Evolutionary conservation across 1,139 yeast genomes (phyloP).

Genomic region (Kodamaea alishanica): DNA sequence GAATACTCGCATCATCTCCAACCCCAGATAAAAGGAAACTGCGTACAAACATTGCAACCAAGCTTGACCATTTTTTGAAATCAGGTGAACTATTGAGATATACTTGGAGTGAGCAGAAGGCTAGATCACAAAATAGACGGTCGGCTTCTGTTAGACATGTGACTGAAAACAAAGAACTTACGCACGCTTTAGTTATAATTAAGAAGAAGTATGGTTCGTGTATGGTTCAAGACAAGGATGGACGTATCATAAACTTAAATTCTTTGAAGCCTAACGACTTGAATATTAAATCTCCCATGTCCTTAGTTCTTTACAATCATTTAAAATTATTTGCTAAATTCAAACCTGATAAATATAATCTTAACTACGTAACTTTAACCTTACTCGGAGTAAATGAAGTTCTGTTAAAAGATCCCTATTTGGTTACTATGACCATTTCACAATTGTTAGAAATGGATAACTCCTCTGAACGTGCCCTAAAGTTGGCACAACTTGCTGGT

Average conservation of each 20-base stretch:
- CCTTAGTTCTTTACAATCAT: conserved; percentile 29
- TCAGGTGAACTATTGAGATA: conserved; percentile 26
- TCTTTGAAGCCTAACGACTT: conserved; percentile 22
- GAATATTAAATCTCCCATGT: conserved; percentile 18
- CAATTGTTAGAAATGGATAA: conserved; percentile 49
- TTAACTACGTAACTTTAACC: conserved; percentile 44
- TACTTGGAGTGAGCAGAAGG: conserved; percentile 15
- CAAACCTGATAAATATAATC: conserved; percentile 25
- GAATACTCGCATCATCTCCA: conserved; percentile 1
- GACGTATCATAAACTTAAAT: conserved; percentile 18
- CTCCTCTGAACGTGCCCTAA: conserved; percentile 47
- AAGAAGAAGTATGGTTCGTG: conserved; percentile 21
- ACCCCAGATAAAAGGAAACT: conserved; percentile 1
- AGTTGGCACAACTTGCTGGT: conserved; percentile 47
- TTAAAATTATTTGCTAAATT: conserved; percentile 24
- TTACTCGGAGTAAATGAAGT: conserved; percentile 56
- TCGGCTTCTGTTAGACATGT: not conserved
- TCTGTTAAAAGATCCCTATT: conserved; percentile 53
- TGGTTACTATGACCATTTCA: conserved; percentile 50
- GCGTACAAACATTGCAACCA: conserved; percentile 21
- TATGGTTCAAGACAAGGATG: conserved; percentile 19
- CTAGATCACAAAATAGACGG: not conserved
- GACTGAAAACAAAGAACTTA: conserved; percentile 2
- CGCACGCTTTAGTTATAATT: conserved; percentile 16
- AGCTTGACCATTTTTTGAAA: conserved; percentile 25